Evolutionary conservation across 2,329 filamentous ascomycete species (phyloP).

Genomic region (Sporothrix pseudoabietina): DNA sequence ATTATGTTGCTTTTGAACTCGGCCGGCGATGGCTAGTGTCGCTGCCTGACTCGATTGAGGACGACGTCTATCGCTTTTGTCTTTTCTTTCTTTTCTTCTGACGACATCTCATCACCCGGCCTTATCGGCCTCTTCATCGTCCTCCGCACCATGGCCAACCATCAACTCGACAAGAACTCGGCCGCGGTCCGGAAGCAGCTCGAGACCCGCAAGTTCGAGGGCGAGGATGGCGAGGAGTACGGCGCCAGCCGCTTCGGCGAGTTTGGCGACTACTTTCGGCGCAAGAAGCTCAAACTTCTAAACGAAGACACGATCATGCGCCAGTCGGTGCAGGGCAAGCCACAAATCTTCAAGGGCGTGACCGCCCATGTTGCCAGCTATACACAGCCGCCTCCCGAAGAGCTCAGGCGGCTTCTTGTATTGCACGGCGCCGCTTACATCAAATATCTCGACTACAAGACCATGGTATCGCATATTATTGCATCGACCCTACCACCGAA

Average conservation of each 20-base stretch:
- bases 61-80: too few relatives aligned
- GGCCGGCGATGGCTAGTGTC: conserved; percentile 24
- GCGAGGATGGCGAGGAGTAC: conserved; percentile 90
- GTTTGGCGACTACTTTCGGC: conserved; percentile 86
- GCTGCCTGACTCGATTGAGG: background rate
- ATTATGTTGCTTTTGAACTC: conserved; percentile 12
- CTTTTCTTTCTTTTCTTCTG: background rate
- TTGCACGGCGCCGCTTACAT: conserved; percentile 92
- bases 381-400: conserved; percentile 87
- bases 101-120: background rate
- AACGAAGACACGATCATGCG: conserved; percentile 86
- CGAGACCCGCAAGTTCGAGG: conserved; percentile 68
- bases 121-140: background rate
- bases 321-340: conserved; percentile 66
- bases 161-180: conserved; percentile 65
- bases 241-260: conserved; percentile 83
- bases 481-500: conserved; percentile 88
- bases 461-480: conserved; percentile 92
- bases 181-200: conserved; percentile 63
- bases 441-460: conserved; percentile 94
- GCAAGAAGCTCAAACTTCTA: conserved; percentile 96
- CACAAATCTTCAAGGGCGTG: conserved; percentile 85
- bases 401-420: conserved; percentile 86
- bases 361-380: conserved; percentile 94
- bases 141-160: conserved; percentile 54